A percentile compares a stretch with the other conserved stretches of the same genome.
Conservation (phyloP, 257 asterid genomes). For the Cordia subcordata region DNA sequence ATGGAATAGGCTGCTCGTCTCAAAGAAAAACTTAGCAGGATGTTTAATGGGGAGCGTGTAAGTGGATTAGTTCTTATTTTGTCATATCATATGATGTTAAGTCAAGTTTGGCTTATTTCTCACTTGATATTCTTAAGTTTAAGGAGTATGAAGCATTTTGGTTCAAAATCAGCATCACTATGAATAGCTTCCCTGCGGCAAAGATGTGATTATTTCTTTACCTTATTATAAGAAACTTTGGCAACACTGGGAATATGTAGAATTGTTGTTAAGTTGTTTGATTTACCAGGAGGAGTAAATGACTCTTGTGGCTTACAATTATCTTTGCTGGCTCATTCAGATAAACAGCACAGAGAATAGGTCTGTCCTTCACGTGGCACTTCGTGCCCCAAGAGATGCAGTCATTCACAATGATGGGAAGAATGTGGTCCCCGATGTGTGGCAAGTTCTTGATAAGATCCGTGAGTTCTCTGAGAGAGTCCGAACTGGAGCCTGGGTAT, state of each 20-base stretch:
- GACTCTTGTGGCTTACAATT: background rate
- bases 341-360: slow-evolving; percentile 92
- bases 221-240: too few species aligned
- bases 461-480: slow-evolving; percentile 79
- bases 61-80: slow-evolving; percentile 20
- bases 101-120: too few species aligned
- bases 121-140: background rate
- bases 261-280: too few species aligned
- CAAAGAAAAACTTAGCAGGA: slow-evolving; percentile 71
- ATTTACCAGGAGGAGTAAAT: too few species aligned
- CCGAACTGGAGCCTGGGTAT: slow-evolving; percentile 99
- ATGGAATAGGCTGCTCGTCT: slow-evolving; percentile 69
- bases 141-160: background rate
- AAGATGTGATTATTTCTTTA: too few species aligned
- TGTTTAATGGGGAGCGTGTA: slow-evolving; percentile 92
- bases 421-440: slow-evolving; percentile 95
- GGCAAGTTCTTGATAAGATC: slow-evolving; percentile 97
- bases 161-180: too few species aligned
- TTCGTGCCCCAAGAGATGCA: slow-evolving; percentile 87
- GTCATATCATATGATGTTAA: background rate
- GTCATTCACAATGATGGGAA: slow-evolving; percentile 83
- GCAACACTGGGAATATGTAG: too few species aligned
- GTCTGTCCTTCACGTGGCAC: slow-evolving; percentile 95
- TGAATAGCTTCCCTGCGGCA: too few species aligned
- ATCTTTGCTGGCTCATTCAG: slow-evolving; percentile 38